phyloP scores from a whole-genome alignment of 2,329 filamentous ascomycete genomes.

The Salinomyces thailandicus region DNA sequence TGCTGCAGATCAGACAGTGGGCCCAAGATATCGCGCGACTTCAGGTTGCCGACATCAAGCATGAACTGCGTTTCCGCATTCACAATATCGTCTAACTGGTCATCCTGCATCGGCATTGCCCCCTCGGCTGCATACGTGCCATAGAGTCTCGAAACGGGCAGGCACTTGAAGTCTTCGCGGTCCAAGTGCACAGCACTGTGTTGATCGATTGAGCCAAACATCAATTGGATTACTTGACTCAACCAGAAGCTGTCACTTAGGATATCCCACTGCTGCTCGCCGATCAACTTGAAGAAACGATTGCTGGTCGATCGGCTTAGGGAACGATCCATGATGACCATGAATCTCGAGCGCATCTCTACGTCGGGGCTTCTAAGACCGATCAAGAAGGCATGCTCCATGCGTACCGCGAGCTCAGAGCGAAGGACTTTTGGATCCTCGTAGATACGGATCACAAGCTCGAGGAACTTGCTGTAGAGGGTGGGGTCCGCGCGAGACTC shows the following conservation, averaged over 20 bases:
- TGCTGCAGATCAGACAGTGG: slow-evolving; percentile 89
- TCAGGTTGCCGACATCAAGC: slow-evolving; percentile 71
- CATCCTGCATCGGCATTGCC: slow-evolving; percentile 61
- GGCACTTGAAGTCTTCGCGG: slow-evolving; percentile 69
- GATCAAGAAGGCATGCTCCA: slow-evolving; percentile 97
- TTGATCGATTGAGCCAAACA: slow-evolving; percentile 84
- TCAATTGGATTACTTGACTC: slow-evolving; percentile 82
- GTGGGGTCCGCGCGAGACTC: slow-evolving; percentile 74
- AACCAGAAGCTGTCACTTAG: slow-evolving; percentile 94
- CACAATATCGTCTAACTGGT: slow-evolving; percentile 71
- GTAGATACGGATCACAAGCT: slow-evolving; percentile 94
- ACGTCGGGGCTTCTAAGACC: slow-evolving; percentile 88
- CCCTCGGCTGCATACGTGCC: slow-evolving; percentile 54
- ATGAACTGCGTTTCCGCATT: slow-evolving; percentile 72
- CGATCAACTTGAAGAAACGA: slow-evolving; percentile 78
- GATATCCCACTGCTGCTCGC: slow-evolving; percentile 93
- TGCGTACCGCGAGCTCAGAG: slow-evolving; percentile 88
- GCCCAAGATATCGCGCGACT: slow-evolving; percentile 77
- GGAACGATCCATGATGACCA: slow-evolving; percentile 91
- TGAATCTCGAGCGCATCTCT: slow-evolving; percentile 93
- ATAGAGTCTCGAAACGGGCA: slow-evolving; percentile 64
- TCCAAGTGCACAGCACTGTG: slow-evolving; percentile 69
- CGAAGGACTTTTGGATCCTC: slow-evolving; percentile 93
- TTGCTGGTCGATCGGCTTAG: slow-evolving; percentile 86
- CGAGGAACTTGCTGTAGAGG: slow-evolving; percentile 83